These are phyloP conservation scores for Pythium folliculosum DNA, from an alignment of 352 stramenopile species.

Conservation along the genomic window DNA sequence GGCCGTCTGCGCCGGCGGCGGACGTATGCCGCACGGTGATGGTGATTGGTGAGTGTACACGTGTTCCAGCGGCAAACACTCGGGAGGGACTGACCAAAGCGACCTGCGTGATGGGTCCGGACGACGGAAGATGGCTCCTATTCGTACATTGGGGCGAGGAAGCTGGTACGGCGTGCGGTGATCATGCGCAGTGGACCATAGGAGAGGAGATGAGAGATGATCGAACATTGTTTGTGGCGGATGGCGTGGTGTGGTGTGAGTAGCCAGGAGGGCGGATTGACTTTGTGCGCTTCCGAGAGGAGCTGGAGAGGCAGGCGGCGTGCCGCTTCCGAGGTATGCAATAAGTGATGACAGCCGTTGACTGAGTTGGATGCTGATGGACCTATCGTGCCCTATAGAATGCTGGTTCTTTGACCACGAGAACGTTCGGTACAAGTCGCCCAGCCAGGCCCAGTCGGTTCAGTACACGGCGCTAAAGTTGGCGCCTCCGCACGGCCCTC, in stretches of 20 bases:
- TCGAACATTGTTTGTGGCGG: not conserved
- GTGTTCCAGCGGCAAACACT: no score
- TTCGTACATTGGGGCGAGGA: conserved; percentile 17
- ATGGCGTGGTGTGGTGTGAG: not conserved
- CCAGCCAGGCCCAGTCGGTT: conserved; percentile 35
- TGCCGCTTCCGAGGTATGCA: conserved; percentile 55
- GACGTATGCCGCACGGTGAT: conserved; percentile 51
- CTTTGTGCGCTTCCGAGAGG: conserved; percentile 65
- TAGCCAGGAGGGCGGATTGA: conserved; percentile 61
- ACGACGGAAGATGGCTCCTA: conserved; percentile 22
- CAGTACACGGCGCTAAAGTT: conserved; percentile 76
- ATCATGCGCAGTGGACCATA: not conserved
- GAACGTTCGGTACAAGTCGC: conserved; percentile 41
- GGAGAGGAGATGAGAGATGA: not conserved
- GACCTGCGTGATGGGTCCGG: not conserved
- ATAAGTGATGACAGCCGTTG: not conserved
- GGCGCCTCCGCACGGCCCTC: conserved; percentile 67
- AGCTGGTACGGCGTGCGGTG: conserved; percentile 3
- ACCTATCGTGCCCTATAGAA: conserved; percentile 37
- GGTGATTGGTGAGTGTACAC: conserved; percentile 76
- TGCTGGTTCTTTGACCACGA: conserved; percentile 90
- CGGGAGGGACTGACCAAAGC: not conserved
- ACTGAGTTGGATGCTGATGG: not conserved
- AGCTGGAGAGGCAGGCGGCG: conserved; percentile 49
- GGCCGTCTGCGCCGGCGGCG: not conserved